Conservation (phyloP, 306 rosid genomes). For the Ormosia emarginata region DNA sequence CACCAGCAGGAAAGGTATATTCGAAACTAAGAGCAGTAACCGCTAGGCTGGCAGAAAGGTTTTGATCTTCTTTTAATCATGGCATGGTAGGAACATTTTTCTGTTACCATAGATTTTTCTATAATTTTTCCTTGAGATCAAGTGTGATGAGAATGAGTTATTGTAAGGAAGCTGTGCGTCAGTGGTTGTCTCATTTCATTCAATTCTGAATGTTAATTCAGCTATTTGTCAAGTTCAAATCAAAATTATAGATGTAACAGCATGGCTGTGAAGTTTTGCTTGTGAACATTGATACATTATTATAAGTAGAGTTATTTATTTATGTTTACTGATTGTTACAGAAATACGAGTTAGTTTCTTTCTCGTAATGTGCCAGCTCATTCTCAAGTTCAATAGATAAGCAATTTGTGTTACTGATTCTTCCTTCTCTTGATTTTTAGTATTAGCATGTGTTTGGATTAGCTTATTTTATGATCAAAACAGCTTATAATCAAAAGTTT, state of each 20-base stretch:
- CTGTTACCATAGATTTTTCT: neutral
- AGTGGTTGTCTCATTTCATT: neutral
- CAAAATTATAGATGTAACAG: conserved; percentile 1
- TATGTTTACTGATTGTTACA: neutral
- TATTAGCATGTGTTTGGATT: neutral
- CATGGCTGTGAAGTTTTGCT: conserved; percentile 10
- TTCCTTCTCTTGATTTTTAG: neutral
- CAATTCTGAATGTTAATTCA: neutral
- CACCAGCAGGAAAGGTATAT: conserved; percentile 85
- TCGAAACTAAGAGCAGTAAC: conserved; percentile 78
- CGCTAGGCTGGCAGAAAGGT: conserved; percentile 78
- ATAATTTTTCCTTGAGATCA: neutral
- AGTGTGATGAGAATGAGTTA: conserved; percentile 9
- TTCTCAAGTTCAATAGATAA: neutral
- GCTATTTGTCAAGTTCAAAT: neutral
- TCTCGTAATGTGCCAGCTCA: neutral
- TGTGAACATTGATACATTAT: neutral
- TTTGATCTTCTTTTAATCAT: conserved; percentile 36
- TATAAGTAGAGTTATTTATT: neutral
- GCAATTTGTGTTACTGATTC: neutral
- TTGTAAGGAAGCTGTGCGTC: neutral
- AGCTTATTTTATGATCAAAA: too few species aligned
- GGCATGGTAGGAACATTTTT: neutral
- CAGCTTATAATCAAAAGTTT: too few species aligned
- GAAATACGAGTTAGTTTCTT: neutral